phyloP scores from a whole-genome alignment of 2,329 filamentous ascomycete genomes.

The Cryphonectria naterciae region DNA sequence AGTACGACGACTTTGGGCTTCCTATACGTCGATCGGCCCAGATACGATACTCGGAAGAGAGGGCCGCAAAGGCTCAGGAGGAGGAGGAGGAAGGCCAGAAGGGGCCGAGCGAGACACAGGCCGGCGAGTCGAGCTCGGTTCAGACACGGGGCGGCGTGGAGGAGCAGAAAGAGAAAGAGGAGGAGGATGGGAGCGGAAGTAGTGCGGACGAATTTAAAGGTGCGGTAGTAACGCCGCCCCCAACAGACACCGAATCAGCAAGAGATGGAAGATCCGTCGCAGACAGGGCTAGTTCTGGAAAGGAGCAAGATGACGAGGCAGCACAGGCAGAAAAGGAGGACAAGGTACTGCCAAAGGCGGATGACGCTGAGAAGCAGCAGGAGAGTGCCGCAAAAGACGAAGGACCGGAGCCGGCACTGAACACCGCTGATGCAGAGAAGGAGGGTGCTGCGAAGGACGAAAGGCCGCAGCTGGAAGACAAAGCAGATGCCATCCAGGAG shows the following conservation, averaged over 20 bases:
- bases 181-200: slow-evolving; percentile 34
- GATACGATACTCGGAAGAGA: slow-evolving; percentile 42
- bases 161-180: slow-evolving; percentile 20
- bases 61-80: slow-evolving; percentile 24
- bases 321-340: background rate
- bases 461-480: slow-evolving; percentile 24
- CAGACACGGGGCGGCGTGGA: slow-evolving; percentile 29
- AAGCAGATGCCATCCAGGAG: slow-evolving; percentile 25
- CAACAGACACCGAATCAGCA: background rate
- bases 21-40: slow-evolving; percentile 54
- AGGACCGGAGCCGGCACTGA: background rate
- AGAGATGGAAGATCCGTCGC: background rate
- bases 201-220: slow-evolving; percentile 35
- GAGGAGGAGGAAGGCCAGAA: background rate
- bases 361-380: background rate
- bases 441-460: slow-evolving; percentile 20
- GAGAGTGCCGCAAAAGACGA: background rate
- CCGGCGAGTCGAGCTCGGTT: slow-evolving; percentile 10
- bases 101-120: background rate
- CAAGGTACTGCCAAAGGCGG: background rate
- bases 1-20: slow-evolving; percentile 74
- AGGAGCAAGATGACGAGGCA: slow-evolving; percentile 6
- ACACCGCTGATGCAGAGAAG: background rate
- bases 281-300: background rate
- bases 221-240: slow-evolving; percentile 31